Evolutionary conservation across 768 basidiomycete species (phyloP), one percentile per base, ranked within the genome.

Genomic region (Termitomyces eurrhizus): DNA sequence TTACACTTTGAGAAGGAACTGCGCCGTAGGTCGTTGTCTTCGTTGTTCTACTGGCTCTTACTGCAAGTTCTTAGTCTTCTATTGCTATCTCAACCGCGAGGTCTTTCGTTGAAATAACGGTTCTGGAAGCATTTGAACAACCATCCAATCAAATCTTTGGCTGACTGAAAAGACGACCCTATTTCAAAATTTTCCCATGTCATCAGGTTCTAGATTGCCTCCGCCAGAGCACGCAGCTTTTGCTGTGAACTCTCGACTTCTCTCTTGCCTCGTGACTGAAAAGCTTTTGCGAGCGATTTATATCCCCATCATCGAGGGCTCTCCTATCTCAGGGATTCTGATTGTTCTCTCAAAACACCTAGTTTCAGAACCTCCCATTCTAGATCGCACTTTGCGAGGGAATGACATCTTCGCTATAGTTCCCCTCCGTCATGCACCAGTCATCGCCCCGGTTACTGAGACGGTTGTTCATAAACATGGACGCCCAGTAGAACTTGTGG

Each of bases 261-360:
- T 83, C 14, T 77, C 81, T 14, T 81, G 79, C 61, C 72, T 83
- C 52, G 77, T 83, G 55, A 81, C 81, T 16, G 81, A 83, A 63
- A 70, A 74, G 36, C 68, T 82, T 7, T 71, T 83, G 56, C 72
- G 72, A 9, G 78, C 77, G 4, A 73, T 77, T 64, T 82, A 80
- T 63, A 58, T 78, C 4, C 71, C 76, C 7, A 64, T 76, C 26
- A 49, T 59, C 48, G 66, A 68, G 56, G 48, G 62, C 52, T 51
- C 65, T 41, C 52, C 50, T 7, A 69, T 65, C 13, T 50, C 72
- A 16, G 81, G 81, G 0, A 65, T 77, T 37, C 72, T 78, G 50
- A 70, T 78, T 45, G 68, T 80, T 42, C 69, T 79, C 41, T 75
- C 78, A 1, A 72, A 72, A 6, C 72, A 73, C 62, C 65, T 77